Conservation (phyloP, 208 protist species). For the Strigomonas oncopelti region DNA sequence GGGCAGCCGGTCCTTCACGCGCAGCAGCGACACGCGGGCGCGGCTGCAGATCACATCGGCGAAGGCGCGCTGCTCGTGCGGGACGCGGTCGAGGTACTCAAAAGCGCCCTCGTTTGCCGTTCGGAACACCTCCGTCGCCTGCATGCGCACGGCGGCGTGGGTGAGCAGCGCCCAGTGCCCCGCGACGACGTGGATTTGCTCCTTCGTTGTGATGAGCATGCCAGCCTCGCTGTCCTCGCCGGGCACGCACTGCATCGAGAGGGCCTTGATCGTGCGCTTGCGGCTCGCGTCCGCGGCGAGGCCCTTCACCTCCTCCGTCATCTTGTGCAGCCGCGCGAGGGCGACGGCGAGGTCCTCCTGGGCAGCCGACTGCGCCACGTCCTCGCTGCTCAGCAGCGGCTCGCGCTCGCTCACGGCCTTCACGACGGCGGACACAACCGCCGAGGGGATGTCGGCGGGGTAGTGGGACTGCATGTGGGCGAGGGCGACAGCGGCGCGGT, state of each 20-base stretch:
- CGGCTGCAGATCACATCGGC: constrained; percentile 52
- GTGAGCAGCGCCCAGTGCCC: constrained; percentile 66
- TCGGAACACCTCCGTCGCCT: constrained; percentile 39
- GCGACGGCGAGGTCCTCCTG: constrained; percentile 41
- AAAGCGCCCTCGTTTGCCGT: constrained; percentile 46
- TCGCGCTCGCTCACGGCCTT: constrained; percentile 7
- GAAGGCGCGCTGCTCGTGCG: constrained; percentile 29
- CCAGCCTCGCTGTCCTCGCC: constrained; percentile 36
- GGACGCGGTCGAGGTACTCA: constrained; percentile 24
- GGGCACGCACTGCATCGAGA: constrained; percentile 39
- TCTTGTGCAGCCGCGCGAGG: constrained; percentile 28
- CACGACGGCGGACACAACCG: constrained; percentile 38
- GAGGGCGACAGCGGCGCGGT: constrained; percentile 29
- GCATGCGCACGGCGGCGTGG: constrained; percentile 37
- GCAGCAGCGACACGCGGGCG: constrained; percentile 25
- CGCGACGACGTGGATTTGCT: constrained; percentile 34
- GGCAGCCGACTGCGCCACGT: background rate
- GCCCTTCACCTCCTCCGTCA: constrained; percentile 23
- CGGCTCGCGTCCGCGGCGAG: constrained; percentile 14
- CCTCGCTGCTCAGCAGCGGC: background rate
- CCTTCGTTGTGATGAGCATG: constrained; percentile 19
- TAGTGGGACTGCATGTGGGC: constrained; percentile 33
- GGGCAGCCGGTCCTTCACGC: constrained; percentile 6
- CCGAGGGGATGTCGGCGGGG: constrained; percentile 35
- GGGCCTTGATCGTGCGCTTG: constrained; percentile 39